These are phyloP conservation scores for Thermothelomyces thermophilus DNA, from an alignment of 2,329 filamentous ascomycete species.

Conservation along the genomic window DNA sequence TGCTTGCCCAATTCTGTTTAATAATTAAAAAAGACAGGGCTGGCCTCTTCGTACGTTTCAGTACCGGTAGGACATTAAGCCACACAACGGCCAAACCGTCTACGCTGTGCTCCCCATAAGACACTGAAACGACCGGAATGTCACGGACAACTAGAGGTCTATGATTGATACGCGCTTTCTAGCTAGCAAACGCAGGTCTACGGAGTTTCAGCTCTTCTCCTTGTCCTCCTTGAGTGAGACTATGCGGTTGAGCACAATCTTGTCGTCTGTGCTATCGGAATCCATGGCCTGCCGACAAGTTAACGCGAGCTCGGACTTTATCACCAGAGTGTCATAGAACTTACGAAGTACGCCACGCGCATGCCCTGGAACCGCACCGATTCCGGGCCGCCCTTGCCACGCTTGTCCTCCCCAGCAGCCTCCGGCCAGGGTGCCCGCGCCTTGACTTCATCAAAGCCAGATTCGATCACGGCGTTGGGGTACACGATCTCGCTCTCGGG, in stretches of 20 bases:
- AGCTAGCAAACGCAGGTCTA: too few species aligned
- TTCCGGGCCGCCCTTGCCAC: conserved; percentile 57
- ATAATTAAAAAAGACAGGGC: too few species aligned
- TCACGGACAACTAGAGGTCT: too few species aligned
- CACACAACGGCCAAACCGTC: too few species aligned
- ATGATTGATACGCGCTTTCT: too few species aligned
- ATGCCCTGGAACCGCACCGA: conserved; percentile 86
- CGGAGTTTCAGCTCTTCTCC: conserved; percentile 45
- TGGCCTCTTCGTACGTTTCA: too few species aligned
- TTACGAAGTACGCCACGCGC: conserved; percentile 76
- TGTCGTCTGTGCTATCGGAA: conserved; percentile 69
- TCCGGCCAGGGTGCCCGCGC: conserved; percentile 74
- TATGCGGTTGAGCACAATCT: conserved; percentile 82
- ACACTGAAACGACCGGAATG: too few species aligned
- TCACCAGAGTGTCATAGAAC: conserved; percentile 23
- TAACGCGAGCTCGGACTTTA: background rate
- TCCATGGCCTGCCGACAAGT: conserved; percentile 55
- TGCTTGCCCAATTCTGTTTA: too few species aligned
- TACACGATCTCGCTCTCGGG: conserved; percentile 78
- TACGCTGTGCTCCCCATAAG: too few species aligned
- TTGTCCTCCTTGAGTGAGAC: conserved; percentile 84
- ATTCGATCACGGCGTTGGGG: conserved; percentile 70
- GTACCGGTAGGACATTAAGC: too few species aligned
- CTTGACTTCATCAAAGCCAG: conserved; percentile 72
- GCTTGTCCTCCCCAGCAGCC: conserved; percentile 61